Evolutionary conservation across 176 grass and related monocot species (phyloP).

Genomic region (Ampelocalamus luodianensis): DNA sequence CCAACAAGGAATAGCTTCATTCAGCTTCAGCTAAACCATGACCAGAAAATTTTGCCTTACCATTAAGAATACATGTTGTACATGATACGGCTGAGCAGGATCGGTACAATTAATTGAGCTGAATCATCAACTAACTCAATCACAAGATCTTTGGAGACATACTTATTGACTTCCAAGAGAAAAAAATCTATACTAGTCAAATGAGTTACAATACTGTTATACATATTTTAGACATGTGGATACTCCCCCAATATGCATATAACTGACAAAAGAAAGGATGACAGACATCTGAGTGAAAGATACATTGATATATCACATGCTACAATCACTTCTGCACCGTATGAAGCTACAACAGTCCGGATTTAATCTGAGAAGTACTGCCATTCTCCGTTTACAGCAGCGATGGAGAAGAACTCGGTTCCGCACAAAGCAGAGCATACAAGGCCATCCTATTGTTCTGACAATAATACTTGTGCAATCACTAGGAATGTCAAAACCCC

Average conservation of each 20-base stretch:
- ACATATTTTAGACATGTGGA: not conserved
- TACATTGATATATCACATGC: slow-evolving; percentile 26
- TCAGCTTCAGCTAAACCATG: slow-evolving; percentile 19
- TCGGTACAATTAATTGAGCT: not conserved
- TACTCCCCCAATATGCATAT: not conserved
- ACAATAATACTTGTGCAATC: not conserved
- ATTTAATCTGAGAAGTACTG: not conserved
- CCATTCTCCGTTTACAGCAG: not conserved
- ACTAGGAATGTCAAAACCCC: not conserved
- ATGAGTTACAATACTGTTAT: slow-evolving; percentile 24
- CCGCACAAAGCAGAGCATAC: not conserved
- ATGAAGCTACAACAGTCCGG: slow-evolving; percentile 15
- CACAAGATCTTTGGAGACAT: slow-evolving; percentile 13
- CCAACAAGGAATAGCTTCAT: not conserved
- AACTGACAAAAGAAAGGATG: not conserved
- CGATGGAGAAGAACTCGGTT: not conserved
- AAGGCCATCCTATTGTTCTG: slow-evolving; percentile 6
- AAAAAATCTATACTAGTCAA: slow-evolving; percentile 11
- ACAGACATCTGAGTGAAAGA: slow-evolving; percentile 5
- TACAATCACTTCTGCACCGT: slow-evolving; percentile 25
- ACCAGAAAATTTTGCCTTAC: not conserved
- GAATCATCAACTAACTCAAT: not conserved
- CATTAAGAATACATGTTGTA: not conserved
- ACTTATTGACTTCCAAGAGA: not conserved
- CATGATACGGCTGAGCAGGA: not conserved